Evolutionary conservation across 2,329 filamentous ascomycete genomes (phyloP), one percentile per base, ranked within the genome.

Genomic region (Fusarium dlaminii): DNA sequence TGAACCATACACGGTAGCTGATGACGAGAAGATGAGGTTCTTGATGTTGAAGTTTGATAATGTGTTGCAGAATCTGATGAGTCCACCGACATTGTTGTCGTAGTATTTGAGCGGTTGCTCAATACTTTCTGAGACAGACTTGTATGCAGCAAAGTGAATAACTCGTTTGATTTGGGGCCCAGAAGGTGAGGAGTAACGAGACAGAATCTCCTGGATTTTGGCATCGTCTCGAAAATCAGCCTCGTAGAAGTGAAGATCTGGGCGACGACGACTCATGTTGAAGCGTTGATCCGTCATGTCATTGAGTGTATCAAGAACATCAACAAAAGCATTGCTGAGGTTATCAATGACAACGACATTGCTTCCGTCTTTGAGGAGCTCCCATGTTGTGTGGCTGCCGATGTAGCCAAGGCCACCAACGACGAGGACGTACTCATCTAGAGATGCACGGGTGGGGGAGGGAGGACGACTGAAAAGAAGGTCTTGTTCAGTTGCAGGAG

Each of bases 141-240:
- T 92, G 83, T 89, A 89, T 3, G 91, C 91, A 20, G 91, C 91
- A 73, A 92, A 92, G 77, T 93, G 91, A 65, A 93, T 91, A n/a
- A 92, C 90, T 2, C 90, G 45, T 24, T 65, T 65, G 22, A 63
- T 63, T 34, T 22, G 13, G 1, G 63, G 45, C 1, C 57, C 57
- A 18, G 15, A 32, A 0, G 0, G 7, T 13, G 32, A 45, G 3
- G 56, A 42, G 5, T 64, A 64, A 36, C 29, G 46, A 14, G 57
- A 9, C 5, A 65, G 3, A 17, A 65, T 54, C 0, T 63, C 63
- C 22, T 49, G 45, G 1, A 65, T 39, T 15, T 63, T 65, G 2
- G 34, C 15, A 20, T 63, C 20, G 20, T 65, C 58, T 13, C 63
- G 18, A 34, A 65, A 65, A 8, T 65, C 63, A 8, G 63, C 57